Conservation (phyloP, 2,329 filamentous ascomycete species). For the Trichocomaceae sp. region DNA sequence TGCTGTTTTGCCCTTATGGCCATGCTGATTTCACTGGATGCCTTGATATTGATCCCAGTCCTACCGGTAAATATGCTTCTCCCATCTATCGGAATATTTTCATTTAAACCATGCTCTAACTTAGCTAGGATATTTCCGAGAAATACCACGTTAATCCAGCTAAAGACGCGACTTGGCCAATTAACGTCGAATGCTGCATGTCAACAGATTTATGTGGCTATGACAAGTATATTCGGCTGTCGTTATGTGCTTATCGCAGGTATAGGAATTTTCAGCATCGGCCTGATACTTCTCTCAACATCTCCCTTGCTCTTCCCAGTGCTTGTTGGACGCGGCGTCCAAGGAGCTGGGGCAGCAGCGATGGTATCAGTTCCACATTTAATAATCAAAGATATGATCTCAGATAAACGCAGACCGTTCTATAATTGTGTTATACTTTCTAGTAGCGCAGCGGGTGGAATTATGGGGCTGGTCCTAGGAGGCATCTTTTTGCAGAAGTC, state of each 20-base stretch:
- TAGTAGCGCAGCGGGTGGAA: slow-evolving; percentile 1
- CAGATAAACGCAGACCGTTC: background rate
- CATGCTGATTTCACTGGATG: slow-evolving; percentile 8
- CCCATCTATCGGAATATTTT: no score
- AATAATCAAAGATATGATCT: slow-evolving; percentile 8
- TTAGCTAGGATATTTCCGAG: background rate
- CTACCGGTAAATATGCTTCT: background rate
- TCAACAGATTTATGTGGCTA: slow-evolving; percentile 3
- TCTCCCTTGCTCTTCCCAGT: slow-evolving; percentile 3
- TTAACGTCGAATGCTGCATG: slow-evolving; percentile 3
- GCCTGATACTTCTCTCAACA: slow-evolving; percentile 4
- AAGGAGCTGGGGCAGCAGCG: slow-evolving; percentile 6
- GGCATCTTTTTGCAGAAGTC: background rate
- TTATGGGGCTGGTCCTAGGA: background rate
- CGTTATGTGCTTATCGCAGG: slow-evolving; percentile 3
- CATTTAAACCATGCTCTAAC: background rate
- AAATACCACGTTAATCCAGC: slow-evolving; percentile 6
- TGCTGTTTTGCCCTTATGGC: slow-evolving; percentile 10
- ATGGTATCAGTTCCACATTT: slow-evolving; percentile 4
- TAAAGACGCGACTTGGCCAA: slow-evolving; percentile 5
- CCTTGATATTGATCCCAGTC: slow-evolving; percentile 8
- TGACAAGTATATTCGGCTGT: slow-evolving; percentile 3
- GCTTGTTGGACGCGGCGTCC: slow-evolving; percentile 7
- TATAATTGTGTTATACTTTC: slow-evolving; percentile 8
- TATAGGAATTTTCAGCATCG: slow-evolving; percentile 7